Evolutionary conservation across 2,329 filamentous ascomycete genomes (phyloP), one percentile per base, ranked within the genome.

Genomic region (Trichoderma polysporum): DNA sequence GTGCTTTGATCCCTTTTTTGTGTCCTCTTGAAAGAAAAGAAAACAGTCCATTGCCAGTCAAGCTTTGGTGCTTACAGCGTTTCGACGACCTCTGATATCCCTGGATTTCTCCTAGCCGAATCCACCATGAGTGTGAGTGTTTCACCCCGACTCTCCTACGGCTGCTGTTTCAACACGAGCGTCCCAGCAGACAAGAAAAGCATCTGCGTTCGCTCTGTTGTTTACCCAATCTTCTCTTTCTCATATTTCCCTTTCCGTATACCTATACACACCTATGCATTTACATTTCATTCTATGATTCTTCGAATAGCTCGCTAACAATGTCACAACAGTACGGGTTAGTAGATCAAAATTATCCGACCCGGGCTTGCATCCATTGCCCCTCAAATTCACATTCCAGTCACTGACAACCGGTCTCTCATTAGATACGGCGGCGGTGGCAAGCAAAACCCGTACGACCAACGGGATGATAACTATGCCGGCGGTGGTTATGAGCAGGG

Each of bases 381-480:
- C 19, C 61, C 61, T 64, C 50, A 27, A 56, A 31, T 22, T 27
- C 50, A 27, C 50, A 64, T 64, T 64, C 50, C 61, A 66, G 60
- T 65, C 68, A 72, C 77, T 82, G 73, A 82, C 77, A 59, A 50
- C 19, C 17, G 57, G 37, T 47, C 53, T 54, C 31, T 50, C 37
- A 68, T 39, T 74, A 88, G 85, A 79, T 88, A 88, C 80, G 82
- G 84, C 69, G 81, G 80, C 80, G 82, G 84, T 69, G 81, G 80
- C 66, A 78, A 78, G 71, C 77, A 79, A 68, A 88, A 89, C 78
- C 86, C 87, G 65, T 89, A 85, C 73, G 86, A 88, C 73, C 80
- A 89, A 74, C 80, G 83, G 75, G 81, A 81, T 68, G 78, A 76
- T 39, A 71, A 73, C 57, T 72, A 73, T 58, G 75, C 75, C 52